Conservation (phyloP, 1,284 basidiomycete species). For the Serendipita sp. region DNA sequence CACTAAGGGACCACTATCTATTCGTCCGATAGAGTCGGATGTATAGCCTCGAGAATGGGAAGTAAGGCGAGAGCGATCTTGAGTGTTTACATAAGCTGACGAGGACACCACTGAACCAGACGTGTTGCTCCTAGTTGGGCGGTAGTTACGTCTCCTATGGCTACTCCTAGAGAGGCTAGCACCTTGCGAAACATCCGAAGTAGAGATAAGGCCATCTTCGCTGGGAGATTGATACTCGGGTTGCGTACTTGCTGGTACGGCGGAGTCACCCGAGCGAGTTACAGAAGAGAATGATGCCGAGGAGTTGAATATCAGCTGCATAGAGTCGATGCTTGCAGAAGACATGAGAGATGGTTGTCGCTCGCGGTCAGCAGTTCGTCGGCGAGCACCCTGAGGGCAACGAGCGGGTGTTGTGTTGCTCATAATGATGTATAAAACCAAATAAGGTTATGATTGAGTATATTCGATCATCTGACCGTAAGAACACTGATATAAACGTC, state of each 20-base stretch:
- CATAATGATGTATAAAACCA: neutral
- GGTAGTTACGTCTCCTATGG: neutral
- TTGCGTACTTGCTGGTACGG: too few relatives aligned
- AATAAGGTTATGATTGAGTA: too few relatives aligned
- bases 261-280: too few relatives aligned
- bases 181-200: neutral
- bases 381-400: neutral
- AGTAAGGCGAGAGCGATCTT: neutral
- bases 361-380: neutral
- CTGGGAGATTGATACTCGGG: neutral
- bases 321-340: neutral
- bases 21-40: neutral
- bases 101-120: neutral
- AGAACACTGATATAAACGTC: too few relatives aligned
- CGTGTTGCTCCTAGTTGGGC: neutral
- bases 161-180: neutral
- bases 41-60: neutral
- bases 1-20: neutral
- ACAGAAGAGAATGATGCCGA: too few relatives aligned
- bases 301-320: too few relatives aligned
- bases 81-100: neutral
- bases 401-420: neutral
- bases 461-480: too few relatives aligned
- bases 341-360: neutral
- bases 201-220: slow-evolving; percentile 1